These are phyloP conservation scores for Pyracantha coccinea DNA, from an alignment of 331 rosid genomes.

Conservation along the genomic window DNA sequence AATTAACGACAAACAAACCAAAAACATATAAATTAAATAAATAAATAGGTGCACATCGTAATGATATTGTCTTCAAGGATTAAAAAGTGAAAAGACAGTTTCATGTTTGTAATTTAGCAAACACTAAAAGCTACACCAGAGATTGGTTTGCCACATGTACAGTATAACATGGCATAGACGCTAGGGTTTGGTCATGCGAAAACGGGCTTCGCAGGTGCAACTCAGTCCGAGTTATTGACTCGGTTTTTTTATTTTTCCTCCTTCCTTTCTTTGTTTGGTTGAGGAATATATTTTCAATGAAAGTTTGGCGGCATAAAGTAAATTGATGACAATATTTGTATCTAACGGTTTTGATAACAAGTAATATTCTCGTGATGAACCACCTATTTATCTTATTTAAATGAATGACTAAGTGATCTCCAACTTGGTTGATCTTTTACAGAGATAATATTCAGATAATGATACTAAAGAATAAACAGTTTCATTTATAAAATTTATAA, in stretches of 20 bases:
- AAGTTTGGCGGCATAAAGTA: background rate
- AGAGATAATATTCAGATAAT: too few species aligned
- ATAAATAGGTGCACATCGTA: conserved; percentile 12
- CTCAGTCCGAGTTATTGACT: background rate
- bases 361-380: too few species aligned
- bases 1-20: conserved; percentile 10
- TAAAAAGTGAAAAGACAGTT: conserved; percentile 23
- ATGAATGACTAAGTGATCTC: too few species aligned
- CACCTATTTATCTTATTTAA: too few species aligned
- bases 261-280: background rate
- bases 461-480: too few species aligned
- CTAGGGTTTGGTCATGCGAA: background rate
- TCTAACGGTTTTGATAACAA: too few species aligned
- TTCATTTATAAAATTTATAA: too few species aligned
- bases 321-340: background rate
- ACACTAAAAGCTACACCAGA: conserved; percentile 10
- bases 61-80: conserved; percentile 37
- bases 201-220: background rate
- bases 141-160: conserved; percentile 9
- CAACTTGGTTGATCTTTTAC: background rate
- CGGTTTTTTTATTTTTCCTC: background rate
- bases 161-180: background rate
- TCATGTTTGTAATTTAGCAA: conserved; percentile 20
- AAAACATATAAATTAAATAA: background rate
- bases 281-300: background rate